A percentile compares a stretch with the other conserved stretches of the same genome.
Evolutionary conservation across 768 basidiomycete genomes (phyloP).

Genomic region (Boletus pseudo-olivaceus): DNA sequence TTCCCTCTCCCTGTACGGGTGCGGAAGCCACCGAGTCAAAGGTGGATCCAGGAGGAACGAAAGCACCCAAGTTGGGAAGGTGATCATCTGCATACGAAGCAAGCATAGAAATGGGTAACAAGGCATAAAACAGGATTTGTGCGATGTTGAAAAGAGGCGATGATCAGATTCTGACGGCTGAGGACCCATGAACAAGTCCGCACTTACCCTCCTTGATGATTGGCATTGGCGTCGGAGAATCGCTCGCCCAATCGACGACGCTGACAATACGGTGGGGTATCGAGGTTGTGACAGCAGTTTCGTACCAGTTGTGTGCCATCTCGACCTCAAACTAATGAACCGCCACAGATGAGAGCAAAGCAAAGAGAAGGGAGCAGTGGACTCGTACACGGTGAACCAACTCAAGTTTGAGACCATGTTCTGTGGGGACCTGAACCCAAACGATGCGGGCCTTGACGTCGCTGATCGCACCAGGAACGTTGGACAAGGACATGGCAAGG

Average conservation of each 20-base stretch:
- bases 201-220: conserved; percentile 14
- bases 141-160: background rate
- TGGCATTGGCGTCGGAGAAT: conserved; percentile 48
- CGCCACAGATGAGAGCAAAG: background rate
- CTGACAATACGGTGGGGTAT: conserved; percentile 79
- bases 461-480: conserved; percentile 70
- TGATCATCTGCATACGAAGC: conserved; percentile 6
- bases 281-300: conserved; percentile 73
- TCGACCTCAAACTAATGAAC: conserved; percentile 73
- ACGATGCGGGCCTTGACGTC: conserved; percentile 79
- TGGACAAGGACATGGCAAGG: conserved; percentile 29
- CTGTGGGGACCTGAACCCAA: conserved; percentile 76
- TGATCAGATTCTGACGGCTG: conserved; percentile 2
- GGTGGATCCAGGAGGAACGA: conserved; percentile 19
- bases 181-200: background rate
- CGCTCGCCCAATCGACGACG: conserved; percentile 94
- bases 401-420: conserved; percentile 58
- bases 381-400: conserved; percentile 55
- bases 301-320: conserved; percentile 96
- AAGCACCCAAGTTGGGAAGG: conserved; percentile 27
- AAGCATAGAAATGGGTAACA: background rate
- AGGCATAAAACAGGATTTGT: background rate
- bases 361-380: background rate
- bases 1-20: background rate
- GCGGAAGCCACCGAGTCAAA: conserved; percentile 15